Evolutionary conservation across 352 stramenopile species (phyloP), one percentile per base, ranked within the genome.

Genomic region (Globisporangium nodosum): DNA sequence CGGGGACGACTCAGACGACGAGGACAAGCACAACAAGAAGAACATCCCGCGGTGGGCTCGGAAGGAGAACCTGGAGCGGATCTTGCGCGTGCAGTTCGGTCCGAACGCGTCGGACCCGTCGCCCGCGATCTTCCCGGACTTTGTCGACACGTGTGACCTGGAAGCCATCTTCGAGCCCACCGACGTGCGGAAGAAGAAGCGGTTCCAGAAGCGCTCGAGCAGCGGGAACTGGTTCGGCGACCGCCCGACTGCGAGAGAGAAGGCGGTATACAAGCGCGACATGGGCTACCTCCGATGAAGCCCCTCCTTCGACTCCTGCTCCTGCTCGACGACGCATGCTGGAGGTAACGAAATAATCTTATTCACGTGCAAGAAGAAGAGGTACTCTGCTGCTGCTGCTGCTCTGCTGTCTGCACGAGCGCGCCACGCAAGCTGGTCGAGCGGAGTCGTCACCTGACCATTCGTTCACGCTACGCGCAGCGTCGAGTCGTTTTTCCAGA

Each of bases 211-310:
- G 42, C 74, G 85, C n/a, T 90, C 80, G 55, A 95, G 85, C 64
- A 92, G 81, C 31, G 85, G 83, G 12, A 93, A 95, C 68, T 95
- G 85, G 85, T 71, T 93, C 30, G 79, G 76, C 8, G 85, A 95
- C 67, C 74, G 76, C 16, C 81, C 83, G 11, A 93, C 83, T 8
- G 80, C 81, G 27, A 73, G 80, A 11, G 85, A 94, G 59, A 85
- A 78, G 68, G 79, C 85, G 6, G 64, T 89, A 39, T 94, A 94
- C 68, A 87, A 88, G 57, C 78, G 70, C 46, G 85, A 91, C 21
- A 94, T 94, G 85, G 85, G 85, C 18, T 94, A 90, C 50, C 52
- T 76, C 9, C 69, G 70, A 47, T 91, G 55, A 73, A 3, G 27
- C 8, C 0, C 27, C 3, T 52, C 42, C 15, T 6, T 47, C 42